Percentiles rank a stretch among this genome's conserved stretches.
Conservation (phyloP, 2,329 filamentous ascomycete species). For the Ophiostoma montium region DNA sequence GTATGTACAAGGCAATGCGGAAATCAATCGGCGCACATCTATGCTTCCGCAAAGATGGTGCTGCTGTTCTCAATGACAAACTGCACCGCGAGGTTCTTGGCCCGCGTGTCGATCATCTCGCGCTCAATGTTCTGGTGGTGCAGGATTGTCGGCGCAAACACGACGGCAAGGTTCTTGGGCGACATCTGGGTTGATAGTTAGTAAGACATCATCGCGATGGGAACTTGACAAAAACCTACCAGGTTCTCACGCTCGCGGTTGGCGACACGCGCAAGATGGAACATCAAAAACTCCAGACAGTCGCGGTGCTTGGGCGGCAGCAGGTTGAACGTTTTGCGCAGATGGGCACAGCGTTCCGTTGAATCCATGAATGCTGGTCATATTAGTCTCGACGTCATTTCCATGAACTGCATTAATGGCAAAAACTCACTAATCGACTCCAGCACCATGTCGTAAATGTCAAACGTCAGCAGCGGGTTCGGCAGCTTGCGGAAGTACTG, state of each 20-base stretch:
- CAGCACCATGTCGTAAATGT: constrained; percentile 79
- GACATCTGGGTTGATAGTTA: constrained; percentile 54
- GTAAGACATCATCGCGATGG: not conserved
- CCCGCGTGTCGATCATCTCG: constrained; percentile 91
- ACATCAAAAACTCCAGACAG: constrained; percentile 84
- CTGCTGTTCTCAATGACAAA: constrained; percentile 86
- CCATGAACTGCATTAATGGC: not conserved
- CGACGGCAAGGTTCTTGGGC: constrained; percentile 86
- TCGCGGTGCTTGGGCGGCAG: constrained; percentile 76
- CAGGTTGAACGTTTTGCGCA: constrained; percentile 60
- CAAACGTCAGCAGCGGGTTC: constrained; percentile 76
- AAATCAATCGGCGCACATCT: not conserved
- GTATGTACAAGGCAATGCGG: constrained; percentile 3
- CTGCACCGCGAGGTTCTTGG: constrained; percentile 83
- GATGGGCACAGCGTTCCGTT: constrained; percentile 52
- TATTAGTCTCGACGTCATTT: not conserved
- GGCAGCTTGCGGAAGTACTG: constrained; percentile 95
- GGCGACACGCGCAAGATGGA: constrained; percentile 81
- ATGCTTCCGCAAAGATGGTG: constrained; percentile 53
- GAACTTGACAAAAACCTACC: constrained; percentile 31
- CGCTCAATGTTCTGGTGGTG: constrained; percentile 76
- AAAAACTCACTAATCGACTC: constrained; percentile 56
- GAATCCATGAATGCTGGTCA: constrained; percentile 47
- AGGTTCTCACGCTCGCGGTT: constrained; percentile 72
- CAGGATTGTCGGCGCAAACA: constrained; percentile 97